A percentile compares a stretch with the other conserved stretches of the same genome.
Conservation (phyloP, 169 alveolate species). For the Babesia divergens region DNA sequence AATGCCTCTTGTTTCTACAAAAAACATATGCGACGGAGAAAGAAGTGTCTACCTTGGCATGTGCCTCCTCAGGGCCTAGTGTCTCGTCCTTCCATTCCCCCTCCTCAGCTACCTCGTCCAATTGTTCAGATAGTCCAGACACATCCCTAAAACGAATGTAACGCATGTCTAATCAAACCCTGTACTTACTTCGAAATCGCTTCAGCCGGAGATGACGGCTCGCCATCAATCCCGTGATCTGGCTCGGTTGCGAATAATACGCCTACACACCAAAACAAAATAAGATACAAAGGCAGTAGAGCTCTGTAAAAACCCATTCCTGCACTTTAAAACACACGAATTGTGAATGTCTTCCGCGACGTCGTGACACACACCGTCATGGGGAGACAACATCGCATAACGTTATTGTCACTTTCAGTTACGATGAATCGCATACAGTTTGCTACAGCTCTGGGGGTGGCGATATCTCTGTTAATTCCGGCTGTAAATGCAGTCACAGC, state of each 20-base stretch:
- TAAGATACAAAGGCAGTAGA: not conserved
- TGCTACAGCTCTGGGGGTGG: no score
- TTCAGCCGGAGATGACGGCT: slow-evolving; percentile 25
- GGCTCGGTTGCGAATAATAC: not conserved
- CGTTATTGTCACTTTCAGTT: no score
- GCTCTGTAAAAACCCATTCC: no score
- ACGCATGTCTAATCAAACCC: not conserved
- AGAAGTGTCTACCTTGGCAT: not conserved
- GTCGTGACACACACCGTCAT: slow-evolving; percentile 31
- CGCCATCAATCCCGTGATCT: not conserved
- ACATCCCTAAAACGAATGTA: slow-evolving; percentile 17
- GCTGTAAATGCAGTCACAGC: not conserved
- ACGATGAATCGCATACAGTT: no score
- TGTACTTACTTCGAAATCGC: slow-evolving; percentile 16
- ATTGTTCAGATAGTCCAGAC: slow-evolving; percentile 26
- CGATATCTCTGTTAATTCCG: not conserved
- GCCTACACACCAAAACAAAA: not conserved
- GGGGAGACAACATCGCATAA: slow-evolving; percentile 5
- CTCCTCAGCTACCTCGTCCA: slow-evolving; percentile 36
- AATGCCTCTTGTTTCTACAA: slow-evolving; percentile 10
- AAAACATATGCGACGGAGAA: not conserved
- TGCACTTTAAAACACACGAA: not conserved
- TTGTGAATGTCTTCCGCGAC: slow-evolving; percentile 10
- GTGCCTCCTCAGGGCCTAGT: not conserved
- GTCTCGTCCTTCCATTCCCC: not conserved